These are phyloP conservation scores for Claviceps monticola DNA, from an alignment of 2,329 filamentous ascomycete species.

Conservation along the genomic window DNA sequence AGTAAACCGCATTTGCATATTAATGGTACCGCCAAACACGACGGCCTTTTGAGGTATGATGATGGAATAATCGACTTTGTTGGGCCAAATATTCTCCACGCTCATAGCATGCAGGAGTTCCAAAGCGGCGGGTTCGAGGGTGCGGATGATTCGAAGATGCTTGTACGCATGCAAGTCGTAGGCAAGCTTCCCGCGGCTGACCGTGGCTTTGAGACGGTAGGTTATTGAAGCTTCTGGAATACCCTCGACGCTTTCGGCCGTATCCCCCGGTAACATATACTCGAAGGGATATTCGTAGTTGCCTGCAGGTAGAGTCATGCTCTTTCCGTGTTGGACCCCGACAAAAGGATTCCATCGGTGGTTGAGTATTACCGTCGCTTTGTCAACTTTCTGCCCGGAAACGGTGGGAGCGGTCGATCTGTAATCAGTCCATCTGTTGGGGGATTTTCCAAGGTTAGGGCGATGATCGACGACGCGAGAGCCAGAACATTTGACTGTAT, in stretches of 20 bases:
- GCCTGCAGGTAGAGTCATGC: constrained; percentile 48
- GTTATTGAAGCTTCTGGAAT: constrained; percentile 74
- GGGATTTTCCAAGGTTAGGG: constrained; percentile 5
- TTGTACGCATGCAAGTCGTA: constrained; percentile 77
- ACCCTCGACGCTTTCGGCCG: constrained; percentile 82
- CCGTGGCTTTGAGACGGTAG: constrained; percentile 82
- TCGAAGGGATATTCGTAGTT: constrained; percentile 82
- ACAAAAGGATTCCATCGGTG: constrained; percentile 59
- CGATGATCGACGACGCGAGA: constrained; percentile 1
- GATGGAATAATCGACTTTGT: constrained; percentile 94
- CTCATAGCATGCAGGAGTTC: constrained; percentile 82
- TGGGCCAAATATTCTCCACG: constrained; percentile 94
- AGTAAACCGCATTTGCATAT: constrained; percentile 73
- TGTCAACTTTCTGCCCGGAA: constrained; percentile 45
- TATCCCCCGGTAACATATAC: constrained; percentile 54
- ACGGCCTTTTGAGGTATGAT: constrained; percentile 87
- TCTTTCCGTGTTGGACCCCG: constrained; percentile 34
- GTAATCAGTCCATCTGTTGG: constrained; percentile 35
- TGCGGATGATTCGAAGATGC: constrained; percentile 63
- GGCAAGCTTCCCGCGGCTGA: constrained; percentile 73
- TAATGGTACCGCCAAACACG: constrained; percentile 78
- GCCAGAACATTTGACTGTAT: background rate
- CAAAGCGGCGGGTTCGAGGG: constrained; percentile 59
- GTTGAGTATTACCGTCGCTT: constrained; percentile 45
- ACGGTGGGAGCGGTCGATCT: constrained; percentile 43